Percentiles rank a stretch among this genome's conserved stretches.
phyloP scores from a whole-genome alignment of 768 basidiomycete species.

The Trametes meyenii region DNA sequence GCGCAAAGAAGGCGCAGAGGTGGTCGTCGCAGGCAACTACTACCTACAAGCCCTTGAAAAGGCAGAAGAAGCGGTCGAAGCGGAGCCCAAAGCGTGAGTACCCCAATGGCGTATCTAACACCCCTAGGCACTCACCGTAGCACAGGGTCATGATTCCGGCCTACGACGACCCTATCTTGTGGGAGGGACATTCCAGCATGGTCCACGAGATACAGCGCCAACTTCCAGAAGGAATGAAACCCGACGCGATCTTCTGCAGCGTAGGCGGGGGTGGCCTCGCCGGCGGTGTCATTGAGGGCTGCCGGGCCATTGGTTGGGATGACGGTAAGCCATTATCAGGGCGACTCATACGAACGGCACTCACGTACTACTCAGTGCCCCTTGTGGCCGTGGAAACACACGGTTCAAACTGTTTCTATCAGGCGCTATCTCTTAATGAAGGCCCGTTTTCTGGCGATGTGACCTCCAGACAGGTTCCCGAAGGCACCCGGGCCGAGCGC shows the following conservation, averaged over 20 bases:
- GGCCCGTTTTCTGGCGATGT: conserved; percentile 40
- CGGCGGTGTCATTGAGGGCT: conserved; percentile 73
- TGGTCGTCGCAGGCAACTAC: conserved; percentile 57
- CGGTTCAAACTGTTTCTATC: conserved; percentile 75
- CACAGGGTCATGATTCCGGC: conserved; percentile 68
- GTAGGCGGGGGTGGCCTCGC: conserved; percentile 77
- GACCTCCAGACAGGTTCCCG: conserved; percentile 36
- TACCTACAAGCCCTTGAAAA: conserved; percentile 60
- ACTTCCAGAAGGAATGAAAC: conserved; percentile 45
- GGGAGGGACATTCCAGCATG: conserved; percentile 82
- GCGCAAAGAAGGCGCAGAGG: conserved; percentile 54
- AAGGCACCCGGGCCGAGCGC: conserved; percentile 45
- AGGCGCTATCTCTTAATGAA: conserved; percentile 63
- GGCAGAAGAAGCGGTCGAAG: conserved; percentile 49
- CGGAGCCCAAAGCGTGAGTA: conserved; percentile 57
- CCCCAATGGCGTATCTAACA: neutral
- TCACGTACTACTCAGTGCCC: conserved; percentile 46
- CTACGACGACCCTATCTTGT: conserved; percentile 68
- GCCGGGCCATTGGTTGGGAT: conserved; percentile 65
- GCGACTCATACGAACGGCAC: neutral
- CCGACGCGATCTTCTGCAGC: conserved; percentile 76
- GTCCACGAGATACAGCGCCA: conserved; percentile 63
- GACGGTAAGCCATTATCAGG: conserved; percentile 47
- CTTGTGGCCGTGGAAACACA: conserved; percentile 70
- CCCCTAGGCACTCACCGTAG: neutral